These are phyloP conservation scores for Emydomyces testavorans DNA, from an alignment of 2,329 filamentous ascomycete genomes.

Conservation along the genomic window DNA sequence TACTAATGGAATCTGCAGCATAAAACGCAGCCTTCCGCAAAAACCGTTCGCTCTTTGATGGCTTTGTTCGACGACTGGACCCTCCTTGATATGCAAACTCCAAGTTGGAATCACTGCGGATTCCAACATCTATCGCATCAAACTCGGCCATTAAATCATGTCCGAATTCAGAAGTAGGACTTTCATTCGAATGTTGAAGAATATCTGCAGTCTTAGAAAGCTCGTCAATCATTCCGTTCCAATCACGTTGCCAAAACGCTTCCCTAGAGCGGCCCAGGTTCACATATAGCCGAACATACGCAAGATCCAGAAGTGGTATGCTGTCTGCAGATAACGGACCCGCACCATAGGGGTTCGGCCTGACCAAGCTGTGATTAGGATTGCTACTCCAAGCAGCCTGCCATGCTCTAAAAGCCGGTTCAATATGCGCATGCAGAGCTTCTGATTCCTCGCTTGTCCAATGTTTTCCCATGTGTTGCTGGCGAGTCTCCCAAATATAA, in stretches of 20 bases:
- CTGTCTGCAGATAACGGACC: conserved; percentile 80
- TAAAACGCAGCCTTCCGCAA: conserved; percentile 91
- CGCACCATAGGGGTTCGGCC: conserved; percentile 70
- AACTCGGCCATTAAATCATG: conserved; percentile 30
- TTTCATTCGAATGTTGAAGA: conserved; percentile 54
- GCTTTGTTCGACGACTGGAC: conserved; percentile 31
- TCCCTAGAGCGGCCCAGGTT: conserved; percentile 88
- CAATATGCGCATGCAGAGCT: conserved; percentile 89
- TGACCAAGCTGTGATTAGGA: conserved; percentile 68
- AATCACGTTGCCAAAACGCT: conserved; percentile 87
- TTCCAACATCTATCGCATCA: conserved; percentile 27
- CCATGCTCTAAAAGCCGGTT: conserved; percentile 89
- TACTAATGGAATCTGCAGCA: conserved; percentile 78
- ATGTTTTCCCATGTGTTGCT: conserved; percentile 72
- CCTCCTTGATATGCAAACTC: conserved; percentile 25
- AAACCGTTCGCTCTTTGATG: conserved; percentile 69
- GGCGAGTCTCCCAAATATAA: conserved; percentile 95
- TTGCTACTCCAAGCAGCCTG: conserved; percentile 84
- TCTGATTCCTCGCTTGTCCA: conserved; percentile 92
- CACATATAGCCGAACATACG: conserved; percentile 84
- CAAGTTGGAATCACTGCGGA: conserved; percentile 29
- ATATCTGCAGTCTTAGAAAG: conserved; percentile 66
- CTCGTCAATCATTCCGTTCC: conserved; percentile 81
- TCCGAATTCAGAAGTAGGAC: conserved; percentile 22
- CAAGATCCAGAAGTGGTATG: conserved; percentile 79